A percentile compares a stretch with the other conserved stretches of the same genome.
phyloP scores from a whole-genome alignment of 768 basidiomycete species.

The Daedaleopsis sinensis region DNA sequence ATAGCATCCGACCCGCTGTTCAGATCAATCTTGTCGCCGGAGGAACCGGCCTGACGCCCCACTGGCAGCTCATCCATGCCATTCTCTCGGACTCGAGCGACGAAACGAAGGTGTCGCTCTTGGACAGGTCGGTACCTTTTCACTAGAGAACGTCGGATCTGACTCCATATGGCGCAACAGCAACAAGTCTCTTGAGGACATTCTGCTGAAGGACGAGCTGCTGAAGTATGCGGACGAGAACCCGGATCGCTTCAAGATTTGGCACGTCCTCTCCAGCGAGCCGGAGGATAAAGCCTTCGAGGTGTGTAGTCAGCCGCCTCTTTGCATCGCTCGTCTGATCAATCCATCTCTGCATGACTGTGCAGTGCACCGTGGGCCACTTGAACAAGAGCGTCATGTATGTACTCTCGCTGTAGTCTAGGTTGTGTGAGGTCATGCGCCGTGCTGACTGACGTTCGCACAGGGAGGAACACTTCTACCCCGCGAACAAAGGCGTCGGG shows the following conservation, averaged over 20 bases:
- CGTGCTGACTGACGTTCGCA: not conserved
- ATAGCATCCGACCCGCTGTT: not conserved
- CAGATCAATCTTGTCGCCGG: conserved; percentile 30
- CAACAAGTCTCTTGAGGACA: conserved; percentile 28
- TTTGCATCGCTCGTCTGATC: not conserved
- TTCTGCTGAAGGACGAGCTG: conserved; percentile 23
- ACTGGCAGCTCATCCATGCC: conserved; percentile 29
- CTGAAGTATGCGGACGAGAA: conserved; percentile 22
- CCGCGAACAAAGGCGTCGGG: conserved; percentile 7
- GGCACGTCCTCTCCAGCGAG: conserved; percentile 19
- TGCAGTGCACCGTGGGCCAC: conserved; percentile 16
- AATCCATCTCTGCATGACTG: not conserved
- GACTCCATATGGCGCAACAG: not conserved
- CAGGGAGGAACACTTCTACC: conserved; percentile 26
- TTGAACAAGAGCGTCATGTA: conserved; percentile 23
- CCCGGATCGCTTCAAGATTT: conserved; percentile 23
- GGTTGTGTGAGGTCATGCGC: not conserved
- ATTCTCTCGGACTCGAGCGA: conserved; percentile 22
- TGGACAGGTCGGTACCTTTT: conserved; percentile 19
- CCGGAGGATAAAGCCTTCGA: conserved; percentile 16
- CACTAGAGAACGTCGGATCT: not conserved
- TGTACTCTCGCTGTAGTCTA: not conserved
- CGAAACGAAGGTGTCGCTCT: conserved; percentile 20
- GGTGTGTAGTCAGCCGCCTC: not conserved
- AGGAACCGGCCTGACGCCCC: conserved; percentile 27